Percentiles rank a stretch among this genome's conserved stretches.
Evolutionary conservation across 306 rosid genomes (phyloP).

Genomic region (Pterocarpus santalinus): DNA sequence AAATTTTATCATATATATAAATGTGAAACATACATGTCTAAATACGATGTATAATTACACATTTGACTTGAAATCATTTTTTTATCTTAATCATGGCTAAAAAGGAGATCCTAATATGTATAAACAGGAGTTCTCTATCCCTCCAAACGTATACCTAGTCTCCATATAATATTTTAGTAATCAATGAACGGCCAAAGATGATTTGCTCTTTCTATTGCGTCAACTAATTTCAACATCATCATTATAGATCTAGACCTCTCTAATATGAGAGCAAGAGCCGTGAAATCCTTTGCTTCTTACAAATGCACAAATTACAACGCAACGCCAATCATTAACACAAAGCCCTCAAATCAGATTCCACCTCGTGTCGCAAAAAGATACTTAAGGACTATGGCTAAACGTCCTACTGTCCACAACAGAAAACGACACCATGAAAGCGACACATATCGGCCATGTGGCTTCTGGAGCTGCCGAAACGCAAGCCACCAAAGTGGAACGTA

Average conservation of each 20-base stretch:
- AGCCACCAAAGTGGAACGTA: neutral
- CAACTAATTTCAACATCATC: neutral
- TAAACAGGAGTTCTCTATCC: neutral
- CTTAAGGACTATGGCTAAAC: neutral
- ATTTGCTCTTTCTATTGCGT: neutral
- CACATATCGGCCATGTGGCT: constrained; percentile 34
- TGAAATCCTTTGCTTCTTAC: constrained; percentile 11
- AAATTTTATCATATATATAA: too few relatives aligned
- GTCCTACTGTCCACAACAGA: neutral
- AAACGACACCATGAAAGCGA: neutral
- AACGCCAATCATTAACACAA: neutral
- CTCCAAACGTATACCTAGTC: neutral
- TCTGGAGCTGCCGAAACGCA: neutral
- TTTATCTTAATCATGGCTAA: neutral
- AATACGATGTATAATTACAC: neutral
- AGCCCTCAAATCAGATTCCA: constrained; percentile 30
- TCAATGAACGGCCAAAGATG: neutral
- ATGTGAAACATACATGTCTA: neutral
- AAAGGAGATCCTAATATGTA: neutral
- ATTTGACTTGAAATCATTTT: neutral
- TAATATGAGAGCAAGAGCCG: neutral
- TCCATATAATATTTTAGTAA: neutral
- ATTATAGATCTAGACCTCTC: neutral
- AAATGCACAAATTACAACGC: neutral
- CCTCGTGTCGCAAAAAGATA: constrained; percentile 36